phyloP scores from a whole-genome alignment of 2,329 filamentous ascomycete genomes.

The Proliferodiscus dingleyae region DNA sequence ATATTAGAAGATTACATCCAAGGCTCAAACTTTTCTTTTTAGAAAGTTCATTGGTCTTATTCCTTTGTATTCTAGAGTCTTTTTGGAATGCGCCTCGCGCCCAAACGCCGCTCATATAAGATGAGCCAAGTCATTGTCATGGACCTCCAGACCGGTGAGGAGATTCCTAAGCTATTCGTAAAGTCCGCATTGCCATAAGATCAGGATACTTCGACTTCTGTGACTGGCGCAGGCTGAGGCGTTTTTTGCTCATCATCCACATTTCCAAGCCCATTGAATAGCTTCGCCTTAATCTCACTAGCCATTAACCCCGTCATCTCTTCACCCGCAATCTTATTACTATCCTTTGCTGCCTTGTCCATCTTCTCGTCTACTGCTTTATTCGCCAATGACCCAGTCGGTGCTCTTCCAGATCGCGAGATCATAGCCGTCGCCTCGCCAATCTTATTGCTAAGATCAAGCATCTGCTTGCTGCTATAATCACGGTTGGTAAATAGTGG shows the following conservation, averaged over 20 bases:
- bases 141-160: no score
- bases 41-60: neutral
- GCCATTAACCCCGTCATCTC: conserved; percentile 40
- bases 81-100: conserved; percentile 13
- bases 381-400: conserved; percentile 10
- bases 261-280: conserved; percentile 38
- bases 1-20: neutral
- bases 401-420: conserved; percentile 33
- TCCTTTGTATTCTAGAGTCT: conserved; percentile 5
- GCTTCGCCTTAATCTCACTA: conserved; percentile 44
- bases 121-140: conserved; percentile 19
- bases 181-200: neutral
- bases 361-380: conserved; percentile 43
- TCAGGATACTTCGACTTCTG: conserved; percentile 5
- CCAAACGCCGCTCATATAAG: conserved; percentile 18
- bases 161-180: conserved; percentile 1
- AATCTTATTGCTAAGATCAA: conserved; percentile 81
- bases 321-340: conserved; percentile 52
- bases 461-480: conserved; percentile 87
- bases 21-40: neutral
- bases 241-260: conserved; percentile 1
- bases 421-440: conserved; percentile 51
- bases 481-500: conserved; percentile 89
- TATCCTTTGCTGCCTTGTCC: conserved; percentile 48
- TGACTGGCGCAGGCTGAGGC: conserved; percentile 1